These are phyloP conservation scores for Scedosporium boydii DNA, from an alignment of 2,329 filamentous ascomycete species.

Conservation along the genomic window DNA sequence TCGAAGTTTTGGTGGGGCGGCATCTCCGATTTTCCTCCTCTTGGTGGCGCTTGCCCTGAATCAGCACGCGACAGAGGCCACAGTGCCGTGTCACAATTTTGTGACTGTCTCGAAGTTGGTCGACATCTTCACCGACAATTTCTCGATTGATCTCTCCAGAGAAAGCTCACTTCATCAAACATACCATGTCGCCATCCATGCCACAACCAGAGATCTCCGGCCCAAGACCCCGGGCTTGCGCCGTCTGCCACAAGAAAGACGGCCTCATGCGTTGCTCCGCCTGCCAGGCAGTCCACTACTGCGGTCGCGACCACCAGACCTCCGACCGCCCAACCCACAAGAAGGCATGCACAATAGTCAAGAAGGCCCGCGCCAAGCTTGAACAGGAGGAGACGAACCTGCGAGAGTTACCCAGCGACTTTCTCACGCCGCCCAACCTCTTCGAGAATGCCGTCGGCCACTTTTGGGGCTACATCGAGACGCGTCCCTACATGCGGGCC, in stretches of 20 bases:
- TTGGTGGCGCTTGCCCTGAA: no score
- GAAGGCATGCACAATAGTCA: constrained; percentile 25
- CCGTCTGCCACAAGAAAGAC: constrained; percentile 9
- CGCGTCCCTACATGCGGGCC: constrained; percentile 33
- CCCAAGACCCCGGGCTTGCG: constrained; percentile 10
- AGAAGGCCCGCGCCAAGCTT: constrained; percentile 18
- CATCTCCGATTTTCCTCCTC: no score
- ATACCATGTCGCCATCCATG: background rate
- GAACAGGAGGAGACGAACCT: constrained; percentile 27
- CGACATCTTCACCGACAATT: no score
- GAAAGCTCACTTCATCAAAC: no score
- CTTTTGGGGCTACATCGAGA: constrained; percentile 32
- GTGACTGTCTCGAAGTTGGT: no score
- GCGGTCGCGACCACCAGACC: constrained; percentile 31
- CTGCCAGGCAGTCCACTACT: constrained; percentile 36
- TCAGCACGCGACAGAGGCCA: no score
- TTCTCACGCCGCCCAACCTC: constrained; percentile 17
- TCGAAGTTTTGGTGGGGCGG: no score
- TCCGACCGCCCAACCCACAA: constrained; percentile 28
- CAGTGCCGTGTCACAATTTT: no score
- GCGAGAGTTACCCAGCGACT: constrained; percentile 18
- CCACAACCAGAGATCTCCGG: background rate
- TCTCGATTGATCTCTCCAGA: no score
- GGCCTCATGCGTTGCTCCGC: constrained; percentile 27
- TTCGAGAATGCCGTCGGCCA: constrained; percentile 28